Evolutionary conservation across 2,329 filamentous ascomycete species (phyloP).

Genomic region (Exophiala xenobiotica): DNA sequence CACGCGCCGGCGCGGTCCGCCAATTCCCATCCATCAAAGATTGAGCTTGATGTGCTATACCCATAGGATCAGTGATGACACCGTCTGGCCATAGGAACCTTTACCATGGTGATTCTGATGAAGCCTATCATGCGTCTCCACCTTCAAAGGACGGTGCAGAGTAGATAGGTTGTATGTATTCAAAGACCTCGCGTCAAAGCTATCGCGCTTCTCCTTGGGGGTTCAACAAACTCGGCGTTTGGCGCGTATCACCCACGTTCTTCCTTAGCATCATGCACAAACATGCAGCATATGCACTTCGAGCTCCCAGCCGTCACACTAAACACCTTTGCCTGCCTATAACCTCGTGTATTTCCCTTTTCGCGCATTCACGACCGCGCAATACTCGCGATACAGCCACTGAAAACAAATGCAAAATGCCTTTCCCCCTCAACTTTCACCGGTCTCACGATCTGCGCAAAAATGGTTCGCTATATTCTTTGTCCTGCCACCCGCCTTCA

Average conservation of each 20-base stretch:
- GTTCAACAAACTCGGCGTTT: slow-evolving; percentile 3
- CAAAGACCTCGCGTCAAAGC: no score
- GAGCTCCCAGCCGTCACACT: slow-evolving; percentile 7
- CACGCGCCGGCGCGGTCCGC: no score
- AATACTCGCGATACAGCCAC: slow-evolving; percentile 29
- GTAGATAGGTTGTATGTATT: no score
- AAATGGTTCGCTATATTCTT: slow-evolving; percentile 13
- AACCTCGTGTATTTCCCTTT: slow-evolving; percentile 10
- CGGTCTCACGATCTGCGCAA: slow-evolving; percentile 1
- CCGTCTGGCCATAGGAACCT: no score
- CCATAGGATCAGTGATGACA: no score
- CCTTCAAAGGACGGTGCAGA: no score
- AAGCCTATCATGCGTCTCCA: no score
- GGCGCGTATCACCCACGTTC: slow-evolving; percentile 20
- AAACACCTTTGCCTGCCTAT: slow-evolving; percentile 18
- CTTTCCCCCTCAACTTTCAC: slow-evolving; percentile 15
- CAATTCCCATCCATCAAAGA: no score
- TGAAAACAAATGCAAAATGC: slow-evolving; percentile 19
- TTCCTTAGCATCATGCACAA: slow-evolving; percentile 12
- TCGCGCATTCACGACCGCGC: slow-evolving; percentile 29
- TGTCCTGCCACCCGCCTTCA: slow-evolving; percentile 4
- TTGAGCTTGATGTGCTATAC: no score
- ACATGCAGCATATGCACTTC: slow-evolving; percentile 21
- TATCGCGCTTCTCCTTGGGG: slow-evolving; percentile 5
- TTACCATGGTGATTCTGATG: no score